Base-by-base conservation (phyloP, 2,329 filamentous ascomycete genomes). In the Diaporthe nobilis region DNA sequence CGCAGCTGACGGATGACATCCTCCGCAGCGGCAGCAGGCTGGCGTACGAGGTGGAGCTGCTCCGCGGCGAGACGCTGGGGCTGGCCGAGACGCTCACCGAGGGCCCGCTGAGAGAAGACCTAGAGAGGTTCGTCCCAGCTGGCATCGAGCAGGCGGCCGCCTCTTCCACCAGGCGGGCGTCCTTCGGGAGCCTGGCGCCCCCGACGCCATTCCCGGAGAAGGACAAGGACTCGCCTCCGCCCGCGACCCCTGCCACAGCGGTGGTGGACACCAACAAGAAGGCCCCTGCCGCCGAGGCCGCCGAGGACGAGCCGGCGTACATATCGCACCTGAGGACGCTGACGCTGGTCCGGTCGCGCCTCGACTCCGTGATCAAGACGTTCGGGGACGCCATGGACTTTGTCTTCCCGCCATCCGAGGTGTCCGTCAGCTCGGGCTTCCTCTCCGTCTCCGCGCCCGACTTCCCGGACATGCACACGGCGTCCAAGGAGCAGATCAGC, bases 381-480 rank as follows among this genome's bases (percentile, higher is more conserved):
- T 99, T 99, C 83, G 96, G 96, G 55, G 94, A 97, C 80, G 96
- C 97, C 44, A 98, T 98, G 94, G 94, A 97, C 80, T 98, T 98
- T 89, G 94, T 95, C 1, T 92, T 98, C 68, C 95, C 96, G 0
- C 96, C 96, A 0, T 97, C 94, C 0, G 95, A 98, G 82, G 85
- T 96, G 17, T 96, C 94, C 0, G 91, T 97, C 74, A 91, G 93
- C 61, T 96, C 95, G 0, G 95, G 94, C 0, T 95, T 98, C 81
- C 92, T 98, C 63, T 97, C 95, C 8, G 95, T 98, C 17, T 98
- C 96, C 0, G 95, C 94, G 0, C 96, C 96, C 0, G 94, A 96
- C 73, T 77, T 77, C 39, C 75, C 75, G 9, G 75, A 77, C 57
- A 71, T 74, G 61, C 73, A 72, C 17, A 61, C 73, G 28, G 89